Percentiles rank a stretch among this genome's conserved stretches.
phyloP scores from a whole-genome alignment of 228 moss, liverwort and hornwort genomes.

The Sphagnum magellanicum region DNA sequence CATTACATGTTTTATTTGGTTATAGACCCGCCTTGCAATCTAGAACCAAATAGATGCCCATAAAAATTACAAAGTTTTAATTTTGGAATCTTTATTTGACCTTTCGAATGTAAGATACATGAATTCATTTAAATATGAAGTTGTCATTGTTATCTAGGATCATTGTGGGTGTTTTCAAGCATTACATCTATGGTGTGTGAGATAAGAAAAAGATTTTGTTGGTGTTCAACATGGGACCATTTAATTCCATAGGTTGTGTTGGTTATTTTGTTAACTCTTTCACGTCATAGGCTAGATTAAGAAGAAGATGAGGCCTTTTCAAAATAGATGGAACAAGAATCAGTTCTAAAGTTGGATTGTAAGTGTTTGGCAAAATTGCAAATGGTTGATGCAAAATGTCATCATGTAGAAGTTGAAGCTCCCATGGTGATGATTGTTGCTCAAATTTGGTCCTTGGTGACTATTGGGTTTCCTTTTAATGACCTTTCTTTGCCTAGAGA shows the following conservation, averaged over 20 bases:
- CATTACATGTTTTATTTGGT: slow-evolving; percentile 69
- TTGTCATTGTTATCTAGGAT: not conserved
- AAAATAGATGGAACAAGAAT: slow-evolving; percentile 72
- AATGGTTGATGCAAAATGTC: slow-evolving; percentile 47
- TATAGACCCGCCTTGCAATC: slow-evolving; percentile 65
- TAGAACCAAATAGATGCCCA: not conserved
- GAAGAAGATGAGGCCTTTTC: slow-evolving; percentile 81
- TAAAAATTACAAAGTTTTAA: not conserved
- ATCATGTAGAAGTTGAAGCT: slow-evolving; percentile 48
- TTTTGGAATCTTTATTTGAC: no score
- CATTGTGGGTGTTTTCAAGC: no score
- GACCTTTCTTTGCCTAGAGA: slow-evolving; percentile 33
- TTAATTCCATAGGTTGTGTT: no score
- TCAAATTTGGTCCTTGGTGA: slow-evolving; percentile 44
- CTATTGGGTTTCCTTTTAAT: slow-evolving; percentile 34
- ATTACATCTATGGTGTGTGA: no score
- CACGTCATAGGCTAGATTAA: not conserved
- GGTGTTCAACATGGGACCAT: no score
- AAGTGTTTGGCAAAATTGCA: slow-evolving; percentile 46
- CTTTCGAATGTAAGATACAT: no score
- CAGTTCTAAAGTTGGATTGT: slow-evolving; percentile 44
- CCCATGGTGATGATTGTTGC: slow-evolving; percentile 48
- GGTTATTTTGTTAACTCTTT: no score
- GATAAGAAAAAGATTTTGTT: not conserved
- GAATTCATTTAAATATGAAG: no score